phyloP scores from a whole-genome alignment of 2,329 filamentous ascomycete species.

The Alternaria brassicicola region DNA sequence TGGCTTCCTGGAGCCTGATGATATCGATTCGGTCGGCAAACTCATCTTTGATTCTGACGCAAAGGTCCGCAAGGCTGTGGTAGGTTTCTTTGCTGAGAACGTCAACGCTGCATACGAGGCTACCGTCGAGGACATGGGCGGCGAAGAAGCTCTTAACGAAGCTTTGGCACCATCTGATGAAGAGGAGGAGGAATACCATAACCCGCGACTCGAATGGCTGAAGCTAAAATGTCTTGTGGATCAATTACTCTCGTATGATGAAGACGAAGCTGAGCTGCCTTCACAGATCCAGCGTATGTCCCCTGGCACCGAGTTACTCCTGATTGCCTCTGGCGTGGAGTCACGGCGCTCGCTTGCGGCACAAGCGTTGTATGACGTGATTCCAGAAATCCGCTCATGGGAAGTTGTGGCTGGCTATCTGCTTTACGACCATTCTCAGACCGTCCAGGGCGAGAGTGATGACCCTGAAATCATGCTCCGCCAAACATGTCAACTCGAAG shows the following conservation, averaged over 20 bases:
- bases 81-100: conserved; percentile 87
- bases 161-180: conserved; percentile 72
- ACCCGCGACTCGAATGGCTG: conserved; percentile 82
- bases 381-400: conserved; percentile 84
- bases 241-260: conserved; percentile 80
- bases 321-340: conserved; percentile 69
- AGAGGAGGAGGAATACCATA: conserved; percentile 74
- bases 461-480: conserved; percentile 70
- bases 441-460: conserved; percentile 60
- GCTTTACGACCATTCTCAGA: conserved; percentile 81
- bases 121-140: conserved; percentile 83
- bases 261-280: conserved; percentile 65
- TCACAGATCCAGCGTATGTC: conserved; percentile 55
- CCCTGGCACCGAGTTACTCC: conserved; percentile 51
- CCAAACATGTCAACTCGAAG: conserved; percentile 72
- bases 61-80: conserved; percentile 84
- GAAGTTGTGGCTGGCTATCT: conserved; percentile 87
- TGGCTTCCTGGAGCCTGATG: conserved; percentile 86
- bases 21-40: conserved; percentile 86
- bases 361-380: conserved; percentile 81
- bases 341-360: conserved; percentile 86
- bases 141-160: conserved; percentile 77
- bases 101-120: conserved; percentile 80
- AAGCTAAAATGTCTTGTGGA: conserved; percentile 90
- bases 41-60: conserved; percentile 88